Conservation (phyloP, 768 basidiomycete species). For the Cystofilobasidium bisporidii region DNA sequence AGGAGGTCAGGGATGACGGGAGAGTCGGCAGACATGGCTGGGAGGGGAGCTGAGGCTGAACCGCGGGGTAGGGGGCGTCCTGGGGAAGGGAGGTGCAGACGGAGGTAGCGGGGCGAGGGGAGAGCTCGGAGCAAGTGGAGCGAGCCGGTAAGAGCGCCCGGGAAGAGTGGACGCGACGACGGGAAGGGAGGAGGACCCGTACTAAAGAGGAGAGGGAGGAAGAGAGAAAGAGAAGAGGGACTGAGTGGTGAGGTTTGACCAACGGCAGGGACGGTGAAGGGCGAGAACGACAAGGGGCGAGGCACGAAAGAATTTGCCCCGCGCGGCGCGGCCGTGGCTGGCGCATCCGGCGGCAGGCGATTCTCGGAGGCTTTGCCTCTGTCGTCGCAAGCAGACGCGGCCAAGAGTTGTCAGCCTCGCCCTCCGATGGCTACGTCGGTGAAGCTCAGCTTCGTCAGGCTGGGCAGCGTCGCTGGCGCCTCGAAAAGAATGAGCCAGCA, state of each 20-base stretch:
- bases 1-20: slow-evolving; percentile 50
- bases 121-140: slow-evolving; percentile 30
- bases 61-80: slow-evolving; percentile 9
- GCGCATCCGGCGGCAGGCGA: too few species aligned
- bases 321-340: neutral
- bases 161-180: neutral
- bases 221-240: neutral
- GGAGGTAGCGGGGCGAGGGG: neutral
- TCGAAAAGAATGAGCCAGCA: too few species aligned
- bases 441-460: too few species aligned
- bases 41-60: slow-evolving; percentile 33
- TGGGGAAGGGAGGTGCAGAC: neutral
- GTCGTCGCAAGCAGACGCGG: too few species aligned
- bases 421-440: too few species aligned
- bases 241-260: slow-evolving; percentile 2
- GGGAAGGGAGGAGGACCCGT: slow-evolving; percentile 32
- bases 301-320: neutral
- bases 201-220: slow-evolving; percentile 18
- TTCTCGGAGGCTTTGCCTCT: too few species aligned
- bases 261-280: neutral
- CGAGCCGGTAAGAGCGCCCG: slow-evolving; percentile 21
- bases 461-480: too few species aligned
- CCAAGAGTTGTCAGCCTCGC: too few species aligned
- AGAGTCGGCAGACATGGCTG: slow-evolving; percentile 43
- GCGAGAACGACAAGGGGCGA: neutral